phyloP scores from a whole-genome alignment of 1,139 yeast genomes.

The Scheffersomyces lignicola region DNA sequence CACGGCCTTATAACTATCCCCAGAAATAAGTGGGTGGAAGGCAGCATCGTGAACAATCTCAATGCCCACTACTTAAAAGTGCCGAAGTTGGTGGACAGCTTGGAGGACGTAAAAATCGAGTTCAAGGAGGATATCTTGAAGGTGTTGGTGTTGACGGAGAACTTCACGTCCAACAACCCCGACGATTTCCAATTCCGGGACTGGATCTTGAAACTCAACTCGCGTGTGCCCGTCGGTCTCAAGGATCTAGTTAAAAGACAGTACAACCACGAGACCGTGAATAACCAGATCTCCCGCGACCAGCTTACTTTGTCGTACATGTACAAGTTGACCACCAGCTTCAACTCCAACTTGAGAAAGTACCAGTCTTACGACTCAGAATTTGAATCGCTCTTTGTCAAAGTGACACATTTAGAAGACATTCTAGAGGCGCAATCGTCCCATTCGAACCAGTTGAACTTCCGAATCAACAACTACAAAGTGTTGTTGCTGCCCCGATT shows the following conservation, averaged over 20 bases:
- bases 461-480: slow-evolving; percentile 23
- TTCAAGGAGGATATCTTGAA: slow-evolving; percentile 66
- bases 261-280: slow-evolving; percentile 19
- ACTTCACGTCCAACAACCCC: slow-evolving; percentile 33
- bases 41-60: slow-evolving; percentile 39
- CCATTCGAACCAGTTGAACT: slow-evolving; percentile 31
- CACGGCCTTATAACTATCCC: slow-evolving; percentile 77
- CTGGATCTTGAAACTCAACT: slow-evolving; percentile 39
- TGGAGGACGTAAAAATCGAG: slow-evolving; percentile 63
- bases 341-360: slow-evolving; percentile 40
- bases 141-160: slow-evolving; percentile 48
- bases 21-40: slow-evolving; percentile 53
- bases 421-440: slow-evolving; percentile 32
- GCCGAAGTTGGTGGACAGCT: slow-evolving; percentile 57
- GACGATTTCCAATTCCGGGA: slow-evolving; percentile 38
- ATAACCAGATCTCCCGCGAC: slow-evolving; percentile 28
- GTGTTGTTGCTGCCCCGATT: slow-evolving; percentile 22
- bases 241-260: slow-evolving; percentile 37
- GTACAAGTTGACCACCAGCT: slow-evolving; percentile 34
- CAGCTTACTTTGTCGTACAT: slow-evolving; percentile 37
- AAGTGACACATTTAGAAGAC: slow-evolving; percentile 44
- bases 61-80: slow-evolving; percentile 52
- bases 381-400: slow-evolving; percentile 32
- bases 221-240: slow-evolving; percentile 36
- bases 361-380: slow-evolving; percentile 44